A percentile compares a stretch with the other conserved stretches of the same genome.
phyloP scores from a whole-genome alignment of 257 asterid species.

The Rhazya stricta region DNA sequence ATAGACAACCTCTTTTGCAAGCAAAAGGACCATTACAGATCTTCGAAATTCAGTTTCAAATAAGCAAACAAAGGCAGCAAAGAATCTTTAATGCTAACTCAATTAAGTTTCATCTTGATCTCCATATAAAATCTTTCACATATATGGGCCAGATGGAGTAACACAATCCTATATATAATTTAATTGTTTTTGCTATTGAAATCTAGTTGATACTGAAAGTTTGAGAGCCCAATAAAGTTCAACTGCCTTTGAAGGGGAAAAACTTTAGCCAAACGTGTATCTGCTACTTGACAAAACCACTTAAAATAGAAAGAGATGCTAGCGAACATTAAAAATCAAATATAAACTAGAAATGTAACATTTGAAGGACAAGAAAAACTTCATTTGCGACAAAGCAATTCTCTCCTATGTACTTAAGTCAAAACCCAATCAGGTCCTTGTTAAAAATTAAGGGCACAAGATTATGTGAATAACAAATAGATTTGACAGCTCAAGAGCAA shows the following conservation, averaged over 20 bases:
- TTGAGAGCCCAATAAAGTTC: background rate
- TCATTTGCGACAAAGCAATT: background rate
- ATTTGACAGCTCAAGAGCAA: background rate
- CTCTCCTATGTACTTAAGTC: background rate
- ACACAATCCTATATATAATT: background rate
- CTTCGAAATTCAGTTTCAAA: background rate
- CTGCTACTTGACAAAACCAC: background rate
- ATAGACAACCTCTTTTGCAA: background rate
- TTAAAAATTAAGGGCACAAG: background rate
- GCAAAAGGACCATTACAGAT: background rate
- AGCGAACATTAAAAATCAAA: background rate
- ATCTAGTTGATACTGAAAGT: background rate
- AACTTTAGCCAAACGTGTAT: background rate
- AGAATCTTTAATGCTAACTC: background rate
- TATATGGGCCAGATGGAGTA: background rate
- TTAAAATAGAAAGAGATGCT: background rate
- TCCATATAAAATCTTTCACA: background rate
- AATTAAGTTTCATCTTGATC: background rate
- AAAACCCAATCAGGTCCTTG: background rate
- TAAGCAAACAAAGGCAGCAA: background rate
- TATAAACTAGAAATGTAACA: background rate
- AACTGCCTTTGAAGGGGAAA: constrained; percentile 1
- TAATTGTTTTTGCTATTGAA: background rate
- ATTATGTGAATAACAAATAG: background rate
- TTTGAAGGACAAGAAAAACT: background rate